A percentile compares a stretch with the other conserved stretches of the same genome.
These are phyloP conservation scores for Yamadazyma atlantica DNA, from an alignment of 1,139 yeast genomes.

Conservation along the genomic window DNA sequence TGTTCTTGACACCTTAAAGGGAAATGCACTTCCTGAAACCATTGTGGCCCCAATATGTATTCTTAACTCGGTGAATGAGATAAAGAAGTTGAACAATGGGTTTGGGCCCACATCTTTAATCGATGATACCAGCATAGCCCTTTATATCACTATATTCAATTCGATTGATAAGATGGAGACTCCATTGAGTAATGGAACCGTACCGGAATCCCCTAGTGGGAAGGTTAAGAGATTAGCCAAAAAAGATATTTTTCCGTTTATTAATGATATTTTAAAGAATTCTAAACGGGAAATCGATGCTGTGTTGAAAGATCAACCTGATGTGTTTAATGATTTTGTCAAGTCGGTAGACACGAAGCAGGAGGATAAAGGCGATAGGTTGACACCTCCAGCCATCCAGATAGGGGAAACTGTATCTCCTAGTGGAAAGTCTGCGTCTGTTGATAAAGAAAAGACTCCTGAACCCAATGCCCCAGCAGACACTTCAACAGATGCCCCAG, in stretches of 20 bases:
- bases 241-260: slow-evolving; percentile 44
- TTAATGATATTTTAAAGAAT: slow-evolving; percentile 33
- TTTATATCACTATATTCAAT: slow-evolving; percentile 53
- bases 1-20: slow-evolving; percentile 28
- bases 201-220: slow-evolving; percentile 30
- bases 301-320: slow-evolving; percentile 29
- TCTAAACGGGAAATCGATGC: slow-evolving; percentile 32
- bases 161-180: neutral
- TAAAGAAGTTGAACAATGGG: slow-evolving; percentile 75
- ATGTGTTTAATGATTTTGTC: slow-evolving; percentile 32
- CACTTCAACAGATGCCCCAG: no score
- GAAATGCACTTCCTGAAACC: slow-evolving; percentile 28
- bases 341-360: slow-evolving; percentile 3
- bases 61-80: slow-evolving; percentile 57
- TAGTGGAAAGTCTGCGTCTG: no score
- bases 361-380: slow-evolving; percentile 3
- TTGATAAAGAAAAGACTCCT: no score
- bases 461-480: no score
- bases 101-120: slow-evolving; percentile 77
- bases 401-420: no score
- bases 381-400: neutral
- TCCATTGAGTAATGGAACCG: slow-evolving; percentile 1
- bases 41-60: slow-evolving; percentile 37
- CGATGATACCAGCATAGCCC: slow-evolving; percentile 70
- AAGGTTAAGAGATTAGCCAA: slow-evolving; percentile 43